These are phyloP conservation scores for Blumeria hordei DNA, from an alignment of 2,329 filamentous ascomycete genomes.

Conservation along the genomic window DNA sequence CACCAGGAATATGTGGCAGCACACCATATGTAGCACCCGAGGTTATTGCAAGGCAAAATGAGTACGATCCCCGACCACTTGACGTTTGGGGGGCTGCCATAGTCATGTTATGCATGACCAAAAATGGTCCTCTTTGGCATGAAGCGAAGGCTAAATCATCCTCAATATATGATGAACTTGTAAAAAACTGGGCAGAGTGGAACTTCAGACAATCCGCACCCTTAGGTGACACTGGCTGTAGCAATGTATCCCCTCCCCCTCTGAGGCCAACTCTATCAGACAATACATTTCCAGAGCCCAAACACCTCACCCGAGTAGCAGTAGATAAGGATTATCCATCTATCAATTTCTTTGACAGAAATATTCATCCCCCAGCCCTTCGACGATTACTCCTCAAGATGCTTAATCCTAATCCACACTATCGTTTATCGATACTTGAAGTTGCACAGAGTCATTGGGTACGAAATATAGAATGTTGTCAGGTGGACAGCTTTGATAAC, in stretches of 20 bases:
- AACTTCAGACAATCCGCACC: conserved; percentile 24
- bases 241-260: not conserved
- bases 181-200: conserved; percentile 45
- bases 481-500: conserved; percentile 42
- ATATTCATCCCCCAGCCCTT: conserved; percentile 40
- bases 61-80: conserved; percentile 51
- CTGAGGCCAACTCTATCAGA: not conserved
- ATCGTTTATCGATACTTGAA: conserved; percentile 44
- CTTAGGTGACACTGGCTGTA: conserved; percentile 15
- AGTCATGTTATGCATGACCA: conserved; percentile 55
- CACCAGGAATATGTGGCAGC: conserved; percentile 64
- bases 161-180: conserved; percentile 36
- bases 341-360: conserved; percentile 37
- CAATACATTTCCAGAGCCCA: not conserved
- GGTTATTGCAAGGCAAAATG: conserved; percentile 41
- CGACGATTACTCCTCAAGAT: conserved; percentile 53
- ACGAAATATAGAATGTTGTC: conserved; percentile 55
- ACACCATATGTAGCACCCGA: conserved; percentile 74
- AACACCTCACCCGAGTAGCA: conserved; percentile 14
- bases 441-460: conserved; percentile 50
- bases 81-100: conserved; percentile 76
- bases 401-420: conserved; percentile 54
- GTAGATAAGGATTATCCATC: conserved; percentile 40
- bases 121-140: conserved; percentile 50
- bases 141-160: conserved; percentile 29